Percentiles rank a stretch among this genome's conserved stretches.
These are phyloP conservation scores for Aspergillus coremiiformis DNA, from an alignment of 495 filamentous ascomycete genomes.

Conservation along the genomic window DNA sequence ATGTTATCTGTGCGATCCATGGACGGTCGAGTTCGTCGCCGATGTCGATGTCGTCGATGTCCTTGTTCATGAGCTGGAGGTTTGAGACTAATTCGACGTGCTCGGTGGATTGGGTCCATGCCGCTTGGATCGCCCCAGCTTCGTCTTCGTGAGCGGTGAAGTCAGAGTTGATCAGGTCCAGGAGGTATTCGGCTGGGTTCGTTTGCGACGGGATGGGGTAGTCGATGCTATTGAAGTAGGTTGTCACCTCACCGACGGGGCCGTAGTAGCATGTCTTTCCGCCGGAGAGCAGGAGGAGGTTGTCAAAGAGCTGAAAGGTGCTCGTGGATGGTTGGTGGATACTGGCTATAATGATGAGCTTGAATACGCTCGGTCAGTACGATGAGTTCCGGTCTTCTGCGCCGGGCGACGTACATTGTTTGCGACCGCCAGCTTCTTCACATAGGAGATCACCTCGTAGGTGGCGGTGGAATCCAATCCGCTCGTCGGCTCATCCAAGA, in stretches of 20 bases:
- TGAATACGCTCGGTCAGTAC: neutral
- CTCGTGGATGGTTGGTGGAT: constrained; percentile 77
- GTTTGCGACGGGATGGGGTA: constrained; percentile 54
- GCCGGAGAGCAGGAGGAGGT: constrained; percentile 61
- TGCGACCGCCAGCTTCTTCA: constrained; percentile 52
- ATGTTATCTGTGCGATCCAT: constrained; percentile 22
- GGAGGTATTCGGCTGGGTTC: constrained; percentile 72
- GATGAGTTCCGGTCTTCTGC: no score
- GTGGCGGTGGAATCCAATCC: constrained; percentile 67
- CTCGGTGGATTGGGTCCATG: constrained; percentile 25
- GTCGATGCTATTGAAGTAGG: constrained; percentile 53
- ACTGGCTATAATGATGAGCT: constrained; percentile 63
- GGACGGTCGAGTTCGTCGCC: constrained; percentile 27
- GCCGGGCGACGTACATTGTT: constrained; percentile 52
- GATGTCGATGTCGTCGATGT: neutral
- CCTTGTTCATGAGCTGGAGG: constrained; percentile 13
- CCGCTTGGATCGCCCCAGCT: constrained; percentile 23
- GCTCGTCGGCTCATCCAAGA: constrained; percentile 76
- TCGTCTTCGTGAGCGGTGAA: constrained; percentile 41
- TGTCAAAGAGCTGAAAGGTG: constrained; percentile 73
- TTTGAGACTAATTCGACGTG: constrained; percentile 8
- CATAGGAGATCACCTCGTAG: constrained; percentile 59
- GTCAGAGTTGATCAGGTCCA: constrained; percentile 70
- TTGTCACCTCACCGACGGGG: constrained; percentile 38
- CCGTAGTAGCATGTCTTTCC: constrained; percentile 68